Evolutionary conservation across 352 stramenopile species (phyloP).

Genomic region (Pseudoperonospora humuli): DNA sequence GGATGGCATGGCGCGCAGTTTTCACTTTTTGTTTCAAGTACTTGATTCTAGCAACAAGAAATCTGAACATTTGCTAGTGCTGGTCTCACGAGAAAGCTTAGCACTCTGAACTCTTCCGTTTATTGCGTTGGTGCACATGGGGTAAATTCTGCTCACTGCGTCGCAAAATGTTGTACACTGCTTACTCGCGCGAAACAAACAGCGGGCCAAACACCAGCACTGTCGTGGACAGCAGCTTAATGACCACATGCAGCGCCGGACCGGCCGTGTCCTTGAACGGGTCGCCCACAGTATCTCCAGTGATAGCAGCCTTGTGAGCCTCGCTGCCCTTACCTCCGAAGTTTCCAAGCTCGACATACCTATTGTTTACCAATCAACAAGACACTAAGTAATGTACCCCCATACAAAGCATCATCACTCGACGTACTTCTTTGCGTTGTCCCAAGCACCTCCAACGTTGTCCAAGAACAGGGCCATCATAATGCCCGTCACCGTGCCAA

Average conservation of each 20-base stretch:
- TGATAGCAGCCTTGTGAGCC: slow-evolving; percentile 95
- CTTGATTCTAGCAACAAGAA: slow-evolving; percentile 8
- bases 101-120: slow-evolving; percentile 1
- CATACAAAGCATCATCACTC: slow-evolving; percentile 49
- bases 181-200: slow-evolving; percentile 78
- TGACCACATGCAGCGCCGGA: slow-evolving; percentile 96
- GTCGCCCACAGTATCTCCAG: slow-evolving; percentile 96
- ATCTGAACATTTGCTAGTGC: not conserved
- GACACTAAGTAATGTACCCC: not conserved
- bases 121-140: not conserved
- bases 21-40: slow-evolving; percentile 41
- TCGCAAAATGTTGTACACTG: slow-evolving; percentile 6
- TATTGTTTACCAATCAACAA: slow-evolving; percentile 21
- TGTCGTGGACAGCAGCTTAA: slow-evolving; percentile 95
- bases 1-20: slow-evolving; percentile 40
- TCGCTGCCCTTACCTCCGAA: slow-evolving; percentile 93
- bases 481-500: slow-evolving; percentile 91
- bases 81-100: slow-evolving; percentile 3
- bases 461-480: slow-evolving; percentile 98
- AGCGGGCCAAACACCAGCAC: slow-evolving; percentile 90
- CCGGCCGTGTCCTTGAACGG: slow-evolving; percentile 97
- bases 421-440: slow-evolving; percentile 99
- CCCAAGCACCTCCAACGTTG: slow-evolving; percentile 96
- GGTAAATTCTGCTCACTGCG: slow-evolving; percentile 2
- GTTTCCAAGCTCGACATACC: slow-evolving; percentile 95